These are phyloP conservation scores for Colletotrichum melonis DNA, from an alignment of 2,329 filamentous ascomycete species.

Conservation along the genomic window DNA sequence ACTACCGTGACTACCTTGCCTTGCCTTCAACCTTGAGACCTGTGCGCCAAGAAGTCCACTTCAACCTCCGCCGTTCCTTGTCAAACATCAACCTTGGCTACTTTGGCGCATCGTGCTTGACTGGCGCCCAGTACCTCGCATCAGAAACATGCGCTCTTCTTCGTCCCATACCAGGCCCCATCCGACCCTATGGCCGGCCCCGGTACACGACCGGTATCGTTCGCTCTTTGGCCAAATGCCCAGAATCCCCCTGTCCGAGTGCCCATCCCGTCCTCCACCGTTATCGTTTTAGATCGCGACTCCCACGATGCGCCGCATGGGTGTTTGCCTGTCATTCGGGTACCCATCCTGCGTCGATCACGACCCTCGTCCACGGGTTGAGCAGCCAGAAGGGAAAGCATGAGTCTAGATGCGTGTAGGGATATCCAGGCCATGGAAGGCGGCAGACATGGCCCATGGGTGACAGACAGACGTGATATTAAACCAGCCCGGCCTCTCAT, in stretches of 20 bases:
- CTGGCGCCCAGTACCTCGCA: slow-evolving; percentile 26
- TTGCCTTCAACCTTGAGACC: not conserved
- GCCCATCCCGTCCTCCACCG: slow-evolving; percentile 28
- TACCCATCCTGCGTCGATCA: slow-evolving; percentile 30
- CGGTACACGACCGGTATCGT: slow-evolving; percentile 22
- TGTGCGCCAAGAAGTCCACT: slow-evolving; percentile 20
- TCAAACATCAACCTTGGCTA: slow-evolving; percentile 25
- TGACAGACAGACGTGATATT: slow-evolving; percentile 29
- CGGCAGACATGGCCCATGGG: slow-evolving; percentile 9
- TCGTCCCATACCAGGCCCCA: slow-evolving; percentile 30
- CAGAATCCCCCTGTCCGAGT: slow-evolving; percentile 32
- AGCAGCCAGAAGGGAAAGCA: not conserved
- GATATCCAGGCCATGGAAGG: slow-evolving; percentile 16
- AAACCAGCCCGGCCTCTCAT: slow-evolving; percentile 26
- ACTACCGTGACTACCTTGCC: no score
- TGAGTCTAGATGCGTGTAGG: slow-evolving; percentile 24
- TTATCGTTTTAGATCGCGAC: slow-evolving; percentile 32
- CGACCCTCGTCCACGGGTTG: not conserved
- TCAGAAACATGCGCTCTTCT: slow-evolving; percentile 31
- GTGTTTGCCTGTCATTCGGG: slow-evolving; percentile 29
- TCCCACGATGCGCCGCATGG: slow-evolving; percentile 32
- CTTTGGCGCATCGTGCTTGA: slow-evolving; percentile 21
- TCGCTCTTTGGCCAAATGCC: slow-evolving; percentile 29
- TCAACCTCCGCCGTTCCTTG: slow-evolving; percentile 25
- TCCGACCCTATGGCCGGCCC: slow-evolving; percentile 28